These are phyloP conservation scores for Hortaea sp. DNA, from an alignment of 2,329 filamentous ascomycete species.

Conservation along the genomic window DNA sequence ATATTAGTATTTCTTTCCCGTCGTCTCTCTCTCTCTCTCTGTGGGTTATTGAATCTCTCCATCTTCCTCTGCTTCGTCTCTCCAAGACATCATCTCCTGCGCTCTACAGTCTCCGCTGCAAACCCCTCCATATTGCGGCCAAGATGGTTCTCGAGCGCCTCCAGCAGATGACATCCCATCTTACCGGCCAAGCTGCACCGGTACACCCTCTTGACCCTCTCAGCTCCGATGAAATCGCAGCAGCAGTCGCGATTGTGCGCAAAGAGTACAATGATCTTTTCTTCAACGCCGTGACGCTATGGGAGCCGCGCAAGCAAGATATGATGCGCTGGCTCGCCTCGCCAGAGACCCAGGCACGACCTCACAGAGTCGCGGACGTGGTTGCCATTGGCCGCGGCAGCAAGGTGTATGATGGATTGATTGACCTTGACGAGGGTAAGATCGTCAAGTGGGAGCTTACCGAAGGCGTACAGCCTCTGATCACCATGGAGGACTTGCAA, in stretches of 20 bases:
- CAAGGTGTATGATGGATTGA: conserved; percentile 72
- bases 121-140: not conserved
- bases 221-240: conserved; percentile 60
- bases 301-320: conserved; percentile 74
- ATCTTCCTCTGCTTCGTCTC: not conserved
- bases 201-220: conserved; percentile 74
- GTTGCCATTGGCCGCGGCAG: conserved; percentile 72
- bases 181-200: conserved; percentile 44
- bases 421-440: conserved; percentile 58
- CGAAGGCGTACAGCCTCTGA: conserved; percentile 73
- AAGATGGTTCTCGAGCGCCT: conserved; percentile 24
- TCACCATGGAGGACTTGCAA: conserved; percentile 84
- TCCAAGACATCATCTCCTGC: too few species aligned
- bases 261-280: conserved; percentile 60
- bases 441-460: conserved; percentile 66
- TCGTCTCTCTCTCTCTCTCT: not conserved
- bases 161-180: conserved; percentile 45
- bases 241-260: conserved; percentile 57
- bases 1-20: not conserved
- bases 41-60: not conserved
- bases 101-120: not conserved
- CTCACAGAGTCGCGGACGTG: conserved; percentile 66
- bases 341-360: conserved; percentile 50
- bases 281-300: conserved; percentile 79
- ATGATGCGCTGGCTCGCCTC: conserved; percentile 71